Base-by-base conservation (phyloP, 139 green algal genomes). In the Chlorella sp. region DNA sequence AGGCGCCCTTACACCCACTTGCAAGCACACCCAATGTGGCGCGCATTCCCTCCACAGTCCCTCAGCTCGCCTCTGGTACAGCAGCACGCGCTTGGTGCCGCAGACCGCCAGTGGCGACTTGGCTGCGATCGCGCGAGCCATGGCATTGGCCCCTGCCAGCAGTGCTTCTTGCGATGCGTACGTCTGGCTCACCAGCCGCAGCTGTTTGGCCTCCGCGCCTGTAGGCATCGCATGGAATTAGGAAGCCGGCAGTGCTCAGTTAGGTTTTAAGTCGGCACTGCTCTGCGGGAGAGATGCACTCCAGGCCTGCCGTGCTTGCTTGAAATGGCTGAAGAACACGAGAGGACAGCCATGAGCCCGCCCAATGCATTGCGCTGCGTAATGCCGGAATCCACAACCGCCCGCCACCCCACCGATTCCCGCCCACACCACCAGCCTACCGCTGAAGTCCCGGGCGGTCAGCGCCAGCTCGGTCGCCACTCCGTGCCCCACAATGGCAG, bases 1-100 rank as follows among this genome's bases (percentile, higher is more conserved):
- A n/a, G n/a, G n/a, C n/a, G n/a, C n/a, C n/a, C n/a, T n/a, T n/a
- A n/a, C n/a, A n/a, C n/a, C n/a, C n/a, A n/a, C n/a, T n/a, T n/a
- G n/a, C n/a, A n/a, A n/a, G n/a, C 20, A 30, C 30, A 18, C n/a
- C n/a, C 30, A 25, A 36, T 7, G n/a, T 41, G 12, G 28, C 12
- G 1, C n/a, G n/a, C 28, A 25, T 1, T 26, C 68, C 34, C 12
- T n/a, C 68, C 34, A 69, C 20, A 5, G 17, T 3, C 63, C 63
- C 63, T 51, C 39, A 60, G 39, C 38, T 20, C 39, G 47, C 88
- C 90, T 85, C 30, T 84, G 79, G 70, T 92, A 75, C 82, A 97
- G 85, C 69, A 98, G 90, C 39, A 95, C 86, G 11, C 87, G 78
- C 86, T 98, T 98, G 73, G 96, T 98, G 20, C 95, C 95, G 11